Base-by-base conservation (phyloP, 1,139 yeast genomes). In the Suhomyces bolitotheri region DNA sequence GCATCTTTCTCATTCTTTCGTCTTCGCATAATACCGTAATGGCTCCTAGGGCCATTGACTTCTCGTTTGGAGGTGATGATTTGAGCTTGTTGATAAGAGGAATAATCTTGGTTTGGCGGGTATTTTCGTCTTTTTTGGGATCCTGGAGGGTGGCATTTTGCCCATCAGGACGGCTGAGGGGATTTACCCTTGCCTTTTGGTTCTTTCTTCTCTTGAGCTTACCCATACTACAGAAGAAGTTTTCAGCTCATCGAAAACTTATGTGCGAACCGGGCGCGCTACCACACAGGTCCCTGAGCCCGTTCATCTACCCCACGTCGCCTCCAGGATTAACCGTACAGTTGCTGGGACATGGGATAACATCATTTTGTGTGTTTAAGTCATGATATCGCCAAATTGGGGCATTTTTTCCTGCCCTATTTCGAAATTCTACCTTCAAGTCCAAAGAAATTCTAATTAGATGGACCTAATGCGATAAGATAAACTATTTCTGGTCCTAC, bases 31-130 rank as follows among this genome's bases (percentile, higher is more conserved):
- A 61, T 1, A 82, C 78, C 9, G 84, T 73, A 24, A 88, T 80
- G 4, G 94, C 83, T 5, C 83, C 78, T 22, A 88, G 62, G 1
- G 96, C 94, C 78, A 83, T 78, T 1, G 86, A 71, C 45, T 87
- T 73, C 41, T 89, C 97, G 53, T 83, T 81, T 2, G 87, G 76
- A 9, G 77, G 69, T 2, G 78, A 60, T 7, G 89, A 76, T 39
- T 73, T 65, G 40, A 90, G 66, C 51, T 84, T 80, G 36, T 74
- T 71, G 25, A 89, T 66, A 46, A 89, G 63, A 0, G 96, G 94
- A 25, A 76, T 55, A 41, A 88, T 74, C 51, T 81, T 83, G 40
- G 73, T 73, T 31, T 70, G 65, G 31, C 80, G 71, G 14, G 78
- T 57, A 17, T 54, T 54, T 31, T 73, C 80, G 46, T 76, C 83